Conservation (phyloP, 495 filamentous ascomycete species). For the Bryoglossum gracile region DNA sequence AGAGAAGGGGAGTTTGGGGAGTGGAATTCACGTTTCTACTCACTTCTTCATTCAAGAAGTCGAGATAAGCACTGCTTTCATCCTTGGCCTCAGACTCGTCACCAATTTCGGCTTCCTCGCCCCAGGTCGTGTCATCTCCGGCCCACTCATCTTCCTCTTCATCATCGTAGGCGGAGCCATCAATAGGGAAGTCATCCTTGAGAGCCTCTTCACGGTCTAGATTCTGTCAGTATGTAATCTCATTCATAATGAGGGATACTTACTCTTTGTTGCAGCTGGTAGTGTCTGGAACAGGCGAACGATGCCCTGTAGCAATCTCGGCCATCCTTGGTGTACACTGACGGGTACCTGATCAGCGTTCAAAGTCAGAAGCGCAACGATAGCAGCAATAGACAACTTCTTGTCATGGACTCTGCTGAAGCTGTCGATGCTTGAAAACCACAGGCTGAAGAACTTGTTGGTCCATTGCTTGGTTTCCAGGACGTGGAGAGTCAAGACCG, state of each 20-base stretch:
- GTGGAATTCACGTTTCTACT: slow-evolving; percentile 14
- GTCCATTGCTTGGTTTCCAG: slow-evolving; percentile 91
- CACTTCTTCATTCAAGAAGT: slow-evolving; percentile 89
- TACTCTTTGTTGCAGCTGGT: slow-evolving; percentile 78
- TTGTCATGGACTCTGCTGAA: slow-evolving; percentile 96
- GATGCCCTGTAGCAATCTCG: slow-evolving; percentile 85
- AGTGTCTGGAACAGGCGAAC: slow-evolving; percentile 87
- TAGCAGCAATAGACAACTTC: slow-evolving; percentile 92
- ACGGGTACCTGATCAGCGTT: slow-evolving; percentile 68
- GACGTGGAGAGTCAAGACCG: slow-evolving; percentile 68
- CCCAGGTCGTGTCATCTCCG: slow-evolving; percentile 58
- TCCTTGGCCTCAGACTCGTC: slow-evolving; percentile 61
- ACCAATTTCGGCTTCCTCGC: slow-evolving; percentile 55
- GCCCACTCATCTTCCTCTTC: slow-evolving; percentile 70
- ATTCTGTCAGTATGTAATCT: not conserved
- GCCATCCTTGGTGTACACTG: slow-evolving; percentile 94
- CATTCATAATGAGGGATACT: slow-evolving; percentile 23
- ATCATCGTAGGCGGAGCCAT: slow-evolving; percentile 62
- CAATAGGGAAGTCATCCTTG: slow-evolving; percentile 76
- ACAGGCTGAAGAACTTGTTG: slow-evolving; percentile 98
- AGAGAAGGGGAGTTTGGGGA: not conserved
- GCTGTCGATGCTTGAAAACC: slow-evolving; percentile 93
- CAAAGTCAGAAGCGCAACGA: slow-evolving; percentile 73
- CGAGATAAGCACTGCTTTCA: slow-evolving; percentile 88
- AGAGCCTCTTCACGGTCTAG: slow-evolving; percentile 84